Base-by-base conservation (phyloP, 352 stramenopile genomes). In the Pythium aristosporum region DNA sequence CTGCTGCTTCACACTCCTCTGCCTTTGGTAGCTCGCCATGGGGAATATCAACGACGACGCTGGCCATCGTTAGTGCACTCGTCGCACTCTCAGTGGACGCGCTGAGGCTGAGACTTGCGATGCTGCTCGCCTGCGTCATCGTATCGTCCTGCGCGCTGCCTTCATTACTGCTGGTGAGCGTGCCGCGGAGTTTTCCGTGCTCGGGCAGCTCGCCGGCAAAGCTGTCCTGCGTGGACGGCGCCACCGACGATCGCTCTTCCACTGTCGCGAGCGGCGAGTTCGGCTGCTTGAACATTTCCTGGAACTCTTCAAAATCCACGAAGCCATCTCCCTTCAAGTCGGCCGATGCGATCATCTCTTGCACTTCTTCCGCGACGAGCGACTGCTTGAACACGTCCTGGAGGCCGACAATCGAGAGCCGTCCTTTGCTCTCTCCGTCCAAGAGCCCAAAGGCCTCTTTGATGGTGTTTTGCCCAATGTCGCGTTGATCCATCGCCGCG, bases 271-370 rank as follows among this genome's bases (percentile, higher is more conserved):
- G 59, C 9, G 75, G 64, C 21, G 77, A 30, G 41, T 30, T 52
- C 39, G 54, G 65, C 25, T 69, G 69, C 54, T 69, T 49, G 49
- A 92, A 91, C 12, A 94, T 70, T 8, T 79, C 75, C 49, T 96
- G 69, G 67, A 98, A 98, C 51, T 97, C 88, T 42, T 97, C 83
- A 69, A 92, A 98, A 48, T 88, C 85, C 37, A 98, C 94, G 43
- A 72, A 86, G 2, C 79, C 82, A 37, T 92, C 84, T 37, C 85
- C 76, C n/a, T 89, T 87, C 20, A 68, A 82, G 61, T 97, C 89
- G 16, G 85, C 87, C n/a, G 89, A 92, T 21, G 75, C 77, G 63
- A 97, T 94, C 78, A 97, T 96, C 59, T 96, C 82, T 57, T 96
- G 82, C 42, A 97, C 86, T 61, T 94, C 82, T n/a, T 93, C 79